Evolutionary conservation across 495 filamentous ascomycete species (phyloP), one percentile per base, ranked within the genome.

Genomic region (Hypoxylon cercidicola): DNA sequence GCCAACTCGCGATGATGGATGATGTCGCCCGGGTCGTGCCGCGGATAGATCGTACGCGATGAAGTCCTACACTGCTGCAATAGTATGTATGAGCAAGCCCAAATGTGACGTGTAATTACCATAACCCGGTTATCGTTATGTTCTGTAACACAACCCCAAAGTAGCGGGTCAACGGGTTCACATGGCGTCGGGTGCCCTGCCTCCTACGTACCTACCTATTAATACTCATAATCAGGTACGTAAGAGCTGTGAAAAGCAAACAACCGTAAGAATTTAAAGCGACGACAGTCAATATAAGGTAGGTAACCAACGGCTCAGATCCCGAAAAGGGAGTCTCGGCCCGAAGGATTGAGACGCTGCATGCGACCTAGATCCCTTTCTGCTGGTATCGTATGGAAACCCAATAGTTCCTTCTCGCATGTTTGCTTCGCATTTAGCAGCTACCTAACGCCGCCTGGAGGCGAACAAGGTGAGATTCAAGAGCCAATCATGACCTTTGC

Each of bases 241-340:
- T 40, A 40, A 1, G 37, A 3, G 37, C 37, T 40, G n/a, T 43
- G 40, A 16, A 16, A 43, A 43, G 30, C 4, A 7, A 32, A 7
- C 30, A 32, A 7, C 8, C 1, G 30, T 32, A 10, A 10, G 3
- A 32, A 7, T 32, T 32, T 32, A 32, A 32, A 32, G 30, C 30
- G 30, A 43, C 16, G 40, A 43, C 15, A 18, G 16, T 43, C 16
- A 11, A 43, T 19, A 43, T 34, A 23, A 52, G 39, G 25, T 45
- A 25, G 39, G 25, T 45, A 25, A 23, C 7, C 30, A 32, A 37
- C 56, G 39, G 48, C 48, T 52, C 48, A 37, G 34, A 2, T 19
- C 28, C 50, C 48, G 18, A 20, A 60, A 60, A 52, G 44, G 47
- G 57, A 44, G 39, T 45, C 48, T 52, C 48, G 48, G 57, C 28